phyloP scores from a whole-genome alignment of 257 asterid species.

The Osmanthus fragrans region DNA sequence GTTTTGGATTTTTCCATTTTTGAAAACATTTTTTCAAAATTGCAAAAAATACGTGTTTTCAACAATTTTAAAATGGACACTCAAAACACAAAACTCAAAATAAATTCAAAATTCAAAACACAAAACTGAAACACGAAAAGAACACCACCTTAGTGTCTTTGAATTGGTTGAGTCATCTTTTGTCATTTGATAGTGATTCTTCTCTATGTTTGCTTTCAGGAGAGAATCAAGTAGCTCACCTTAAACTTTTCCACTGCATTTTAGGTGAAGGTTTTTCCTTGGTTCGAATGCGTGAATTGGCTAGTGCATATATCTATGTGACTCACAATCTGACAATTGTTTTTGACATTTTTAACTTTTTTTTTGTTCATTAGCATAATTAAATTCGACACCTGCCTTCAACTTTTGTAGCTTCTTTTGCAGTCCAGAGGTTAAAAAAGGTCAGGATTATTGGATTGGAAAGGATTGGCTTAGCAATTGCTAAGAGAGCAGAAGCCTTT shows the following conservation, averaged over 20 bases:
- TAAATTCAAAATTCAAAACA: too few species aligned
- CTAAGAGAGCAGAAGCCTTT: constrained; percentile 71
- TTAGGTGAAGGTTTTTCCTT: too few species aligned
- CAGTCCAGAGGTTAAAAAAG: constrained; percentile 65
- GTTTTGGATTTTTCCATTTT: too few species aligned
- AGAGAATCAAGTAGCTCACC: background rate
- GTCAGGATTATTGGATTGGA: constrained; percentile 82
- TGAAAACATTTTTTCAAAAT: too few species aligned
- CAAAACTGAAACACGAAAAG: too few species aligned
- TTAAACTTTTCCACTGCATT: too few species aligned
- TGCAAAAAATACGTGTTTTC: too few species aligned
- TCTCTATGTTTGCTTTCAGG: background rate
- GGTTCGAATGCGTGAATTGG: too few species aligned
- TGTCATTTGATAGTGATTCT: background rate
- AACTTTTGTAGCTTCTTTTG: constrained; percentile 21
- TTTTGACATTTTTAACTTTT: background rate
- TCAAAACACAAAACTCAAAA: too few species aligned
- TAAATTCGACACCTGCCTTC: background rate
- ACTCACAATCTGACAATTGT: background rate
- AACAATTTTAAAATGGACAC: too few species aligned
- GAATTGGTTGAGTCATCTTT: background rate
- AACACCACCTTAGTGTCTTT: background rate
- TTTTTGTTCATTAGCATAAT: background rate
- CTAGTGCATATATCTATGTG: background rate
- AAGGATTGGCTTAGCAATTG: constrained; percentile 76